phyloP scores from a whole-genome alignment of 352 stramenopile species.

The Stramenopiles sp. region DNA sequence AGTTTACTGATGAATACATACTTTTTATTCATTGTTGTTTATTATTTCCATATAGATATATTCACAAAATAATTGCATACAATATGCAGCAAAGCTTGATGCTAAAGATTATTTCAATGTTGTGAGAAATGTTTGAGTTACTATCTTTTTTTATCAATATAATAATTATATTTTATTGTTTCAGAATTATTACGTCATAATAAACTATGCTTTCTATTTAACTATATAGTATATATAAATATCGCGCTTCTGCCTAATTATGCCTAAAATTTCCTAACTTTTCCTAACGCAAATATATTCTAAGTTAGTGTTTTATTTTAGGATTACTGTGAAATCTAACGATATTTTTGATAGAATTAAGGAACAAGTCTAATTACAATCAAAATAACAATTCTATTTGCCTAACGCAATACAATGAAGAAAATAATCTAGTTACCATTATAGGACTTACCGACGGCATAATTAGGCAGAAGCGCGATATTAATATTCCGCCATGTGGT shows the following conservation, averaged over 20 bases:
- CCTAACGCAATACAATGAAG: background rate
- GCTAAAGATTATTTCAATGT: no score
- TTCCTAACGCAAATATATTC: constrained; percentile 10
- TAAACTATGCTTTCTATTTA: no score
- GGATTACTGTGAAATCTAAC: constrained; percentile 6
- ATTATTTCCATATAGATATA: no score
- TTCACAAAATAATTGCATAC: no score
- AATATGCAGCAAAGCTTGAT: no score
- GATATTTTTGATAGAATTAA: constrained; percentile 9
- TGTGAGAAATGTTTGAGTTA: no score
- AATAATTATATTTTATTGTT: no score
- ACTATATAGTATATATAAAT: background rate
- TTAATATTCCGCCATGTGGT: background rate
- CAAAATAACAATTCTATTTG: constrained; percentile 8
- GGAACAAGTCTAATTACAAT: constrained; percentile 4
- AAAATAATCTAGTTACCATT: constrained; percentile 2
- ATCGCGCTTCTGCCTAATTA: background rate
- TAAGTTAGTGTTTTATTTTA: constrained; percentile 5
- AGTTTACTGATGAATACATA: no score
- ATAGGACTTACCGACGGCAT: constrained; percentile 8
- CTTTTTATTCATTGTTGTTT: no score
- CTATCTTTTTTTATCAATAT: no score
- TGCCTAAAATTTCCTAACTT: constrained; percentile 4
- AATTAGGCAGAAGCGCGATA: constrained; percentile 10
- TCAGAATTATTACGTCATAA: no score